Evolutionary conservation across 768 basidiomycete genomes (phyloP).

Genomic region (Termitomyces sp.): DNA sequence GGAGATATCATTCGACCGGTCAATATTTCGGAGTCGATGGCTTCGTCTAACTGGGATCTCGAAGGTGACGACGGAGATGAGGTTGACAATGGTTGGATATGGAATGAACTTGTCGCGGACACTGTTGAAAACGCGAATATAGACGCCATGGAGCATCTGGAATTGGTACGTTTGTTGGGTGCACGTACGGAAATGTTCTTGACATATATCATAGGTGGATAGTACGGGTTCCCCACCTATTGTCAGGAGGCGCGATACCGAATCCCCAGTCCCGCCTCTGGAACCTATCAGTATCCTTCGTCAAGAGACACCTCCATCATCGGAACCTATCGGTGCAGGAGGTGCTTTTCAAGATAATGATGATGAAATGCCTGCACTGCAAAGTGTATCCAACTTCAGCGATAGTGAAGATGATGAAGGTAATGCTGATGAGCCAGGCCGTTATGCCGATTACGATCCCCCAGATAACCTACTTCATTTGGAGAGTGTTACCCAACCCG

Average conservation of each 20-base stretch:
- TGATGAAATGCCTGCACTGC: slow-evolving; percentile 35
- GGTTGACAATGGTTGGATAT: slow-evolving; percentile 14
- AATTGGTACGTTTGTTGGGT: slow-evolving; percentile 24
- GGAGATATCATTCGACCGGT: neutral
- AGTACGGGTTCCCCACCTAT: slow-evolving; percentile 24
- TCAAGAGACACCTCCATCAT: slow-evolving; percentile 5
- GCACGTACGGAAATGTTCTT: neutral
- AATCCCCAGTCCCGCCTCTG: slow-evolving; percentile 8
- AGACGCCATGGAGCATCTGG: slow-evolving; percentile 27
- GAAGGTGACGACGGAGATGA: slow-evolving; percentile 8
- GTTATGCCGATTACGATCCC: neutral
- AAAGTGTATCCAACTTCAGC: slow-evolving; percentile 32
- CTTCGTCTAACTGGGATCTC: slow-evolving; percentile 13
- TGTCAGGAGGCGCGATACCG: slow-evolving; percentile 8
- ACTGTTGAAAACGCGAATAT: slow-evolving; percentile 17
- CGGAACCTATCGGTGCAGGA: slow-evolving; percentile 1
- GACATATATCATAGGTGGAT: slow-evolving; percentile 25
- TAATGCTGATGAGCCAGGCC: slow-evolving; percentile 11
- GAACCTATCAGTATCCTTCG: slow-evolving; percentile 9
- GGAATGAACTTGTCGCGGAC: slow-evolving; percentile 16
- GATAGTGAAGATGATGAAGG: slow-evolving; percentile 25
- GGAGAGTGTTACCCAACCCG: neutral
- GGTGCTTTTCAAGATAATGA: slow-evolving; percentile 15
- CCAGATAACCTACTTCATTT: neutral
- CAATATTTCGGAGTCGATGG: slow-evolving; percentile 9